These are phyloP conservation scores for Coemansia sp. DNA, from an alignment of 192 early-diverging fungal genomes.

Conservation along the genomic window DNA sequence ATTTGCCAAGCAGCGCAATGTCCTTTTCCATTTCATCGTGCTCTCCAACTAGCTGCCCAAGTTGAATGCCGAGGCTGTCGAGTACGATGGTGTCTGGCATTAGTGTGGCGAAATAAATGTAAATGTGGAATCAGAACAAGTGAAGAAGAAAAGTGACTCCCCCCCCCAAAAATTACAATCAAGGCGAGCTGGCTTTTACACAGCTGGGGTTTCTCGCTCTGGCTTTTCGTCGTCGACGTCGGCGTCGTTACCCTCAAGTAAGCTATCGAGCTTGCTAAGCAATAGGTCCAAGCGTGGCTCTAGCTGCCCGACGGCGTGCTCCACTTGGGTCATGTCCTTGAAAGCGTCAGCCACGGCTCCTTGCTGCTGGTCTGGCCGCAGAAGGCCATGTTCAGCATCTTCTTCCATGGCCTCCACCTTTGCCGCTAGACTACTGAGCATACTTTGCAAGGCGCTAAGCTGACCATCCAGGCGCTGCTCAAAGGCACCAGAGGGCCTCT, in stretches of 20 bases:
- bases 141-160: not conserved
- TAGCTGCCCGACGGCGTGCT: slow-evolving; percentile 22
- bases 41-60: slow-evolving; percentile 22
- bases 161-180: not conserved
- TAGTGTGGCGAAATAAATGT: not conserved
- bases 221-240: not conserved
- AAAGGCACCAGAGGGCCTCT: not conserved
- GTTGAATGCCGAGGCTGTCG: slow-evolving; percentile 1
- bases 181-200: not conserved
- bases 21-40: slow-evolving; percentile 34
- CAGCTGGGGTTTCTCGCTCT: not conserved
- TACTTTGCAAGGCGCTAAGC: slow-evolving; percentile 8
- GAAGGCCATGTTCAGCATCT: not conserved
- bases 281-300: slow-evolving; percentile 34
- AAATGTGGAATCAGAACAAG: not conserved
- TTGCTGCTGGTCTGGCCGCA: not conserved
- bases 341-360: slow-evolving; percentile 25
- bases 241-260: slow-evolving; percentile 16
- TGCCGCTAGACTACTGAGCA: slow-evolving; percentile 20
- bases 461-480: slow-evolving; percentile 12
- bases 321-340: slow-evolving; percentile 26
- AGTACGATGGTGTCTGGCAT: slow-evolving; percentile 1
- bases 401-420: slow-evolving; percentile 21
- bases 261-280: slow-evolving; percentile 26
- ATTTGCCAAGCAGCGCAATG: slow-evolving; percentile 25